Conservation (phyloP, 345 rosid species). For the Barbarea vulgaris region DNA sequence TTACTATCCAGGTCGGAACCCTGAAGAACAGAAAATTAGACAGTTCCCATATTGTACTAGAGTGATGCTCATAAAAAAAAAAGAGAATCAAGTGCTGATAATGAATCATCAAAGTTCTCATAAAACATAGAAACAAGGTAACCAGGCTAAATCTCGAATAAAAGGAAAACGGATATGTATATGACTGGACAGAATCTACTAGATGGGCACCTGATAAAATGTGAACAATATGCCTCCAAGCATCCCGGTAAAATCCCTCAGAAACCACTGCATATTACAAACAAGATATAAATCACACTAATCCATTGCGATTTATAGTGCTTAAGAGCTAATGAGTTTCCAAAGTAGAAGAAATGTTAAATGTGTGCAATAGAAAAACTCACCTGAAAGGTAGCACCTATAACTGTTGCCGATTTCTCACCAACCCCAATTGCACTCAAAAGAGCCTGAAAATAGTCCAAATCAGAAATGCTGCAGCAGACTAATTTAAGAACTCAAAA, state of each 20-base stretch:
- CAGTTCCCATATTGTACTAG: background rate
- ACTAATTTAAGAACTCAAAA: background rate
- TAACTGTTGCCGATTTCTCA: constrained; percentile 90
- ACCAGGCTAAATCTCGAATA: background rate
- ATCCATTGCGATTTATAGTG: background rate
- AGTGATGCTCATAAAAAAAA: background rate
- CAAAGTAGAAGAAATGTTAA: background rate
- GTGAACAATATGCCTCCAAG: constrained; percentile 92
- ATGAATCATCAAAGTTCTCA: background rate
- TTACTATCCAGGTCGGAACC: constrained; percentile 91
- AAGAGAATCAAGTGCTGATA: background rate
- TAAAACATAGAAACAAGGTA: background rate
- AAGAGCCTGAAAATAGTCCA: constrained; percentile 60
- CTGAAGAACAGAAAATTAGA: constrained; percentile 43
- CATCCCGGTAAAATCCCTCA: constrained; percentile 98
- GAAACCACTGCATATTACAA: constrained; percentile 71
- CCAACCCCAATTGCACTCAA: constrained; percentile 96
- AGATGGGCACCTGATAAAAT: constrained; percentile 70
- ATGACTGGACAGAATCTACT: constrained; percentile 17
- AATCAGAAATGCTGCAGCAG: constrained; percentile 3
- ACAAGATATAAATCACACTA: background rate
- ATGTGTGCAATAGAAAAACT: background rate
- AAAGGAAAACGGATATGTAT: background rate
- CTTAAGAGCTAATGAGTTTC: constrained; percentile 5
- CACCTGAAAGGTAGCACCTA: constrained; percentile 98